Conservation (phyloP, 2,329 filamentous ascomycete genomes). For the Trichoderma endophyticum region DNA sequence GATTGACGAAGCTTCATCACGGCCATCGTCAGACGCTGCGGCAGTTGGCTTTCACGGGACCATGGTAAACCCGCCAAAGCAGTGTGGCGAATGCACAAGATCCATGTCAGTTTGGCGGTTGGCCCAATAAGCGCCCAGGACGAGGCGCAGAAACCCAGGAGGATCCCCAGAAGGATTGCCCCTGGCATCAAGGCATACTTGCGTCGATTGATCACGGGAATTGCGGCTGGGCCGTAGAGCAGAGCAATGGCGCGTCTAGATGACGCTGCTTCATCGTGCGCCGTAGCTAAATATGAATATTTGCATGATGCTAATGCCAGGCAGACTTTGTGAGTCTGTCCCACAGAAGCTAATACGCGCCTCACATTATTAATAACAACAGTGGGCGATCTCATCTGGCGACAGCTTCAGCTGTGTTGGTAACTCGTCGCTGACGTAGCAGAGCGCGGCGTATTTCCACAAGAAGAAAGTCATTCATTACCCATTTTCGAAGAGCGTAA, state of each 20-base stretch:
- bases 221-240: not conserved
- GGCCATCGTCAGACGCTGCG: not conserved
- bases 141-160: slow-evolving; percentile 15
- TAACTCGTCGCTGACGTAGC: not conserved
- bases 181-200: slow-evolving; percentile 18
- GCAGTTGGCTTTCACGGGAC: slow-evolving; percentile 3
- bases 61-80: not conserved
- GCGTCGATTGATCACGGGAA: slow-evolving; percentile 5
- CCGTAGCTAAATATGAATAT: slow-evolving; percentile 6
- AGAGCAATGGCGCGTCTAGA: slow-evolving; percentile 2
- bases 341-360: not conserved
- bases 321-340: slow-evolving; percentile 3
- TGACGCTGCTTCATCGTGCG: slow-evolving; percentile 8
- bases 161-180: slow-evolving; percentile 16
- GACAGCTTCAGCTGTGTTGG: not conserved
- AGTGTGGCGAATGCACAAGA: slow-evolving; percentile 12
- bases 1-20: not conserved
- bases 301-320: slow-evolving; percentile 1
- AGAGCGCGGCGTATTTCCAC: not conserved
- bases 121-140: slow-evolving; percentile 17
- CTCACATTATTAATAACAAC: slow-evolving; percentile 9
- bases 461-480: not conserved
- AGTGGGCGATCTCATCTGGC: not conserved
- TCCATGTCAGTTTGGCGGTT: slow-evolving; percentile 10
- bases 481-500: not conserved